Conservation (phyloP, 2,329 filamentous ascomycete species). For the Fusarium tuaranense region DNA sequence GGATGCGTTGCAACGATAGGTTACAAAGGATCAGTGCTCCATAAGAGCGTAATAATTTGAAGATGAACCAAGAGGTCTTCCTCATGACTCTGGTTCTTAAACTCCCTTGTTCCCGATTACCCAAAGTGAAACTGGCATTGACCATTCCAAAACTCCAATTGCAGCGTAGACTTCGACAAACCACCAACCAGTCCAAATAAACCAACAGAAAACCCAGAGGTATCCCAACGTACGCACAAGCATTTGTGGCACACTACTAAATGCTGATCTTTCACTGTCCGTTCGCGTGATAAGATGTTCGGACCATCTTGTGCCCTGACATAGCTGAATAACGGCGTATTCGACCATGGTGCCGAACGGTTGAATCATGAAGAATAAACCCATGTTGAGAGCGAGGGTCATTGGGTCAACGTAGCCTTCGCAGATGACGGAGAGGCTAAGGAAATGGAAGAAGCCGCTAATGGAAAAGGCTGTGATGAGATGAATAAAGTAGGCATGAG, state of each 20-base stretch:
- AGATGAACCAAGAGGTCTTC: not conserved
- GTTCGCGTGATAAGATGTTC: not conserved
- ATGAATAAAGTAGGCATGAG: constrained; percentile 12
- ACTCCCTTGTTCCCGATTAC: not conserved
- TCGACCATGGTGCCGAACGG: constrained; percentile 9
- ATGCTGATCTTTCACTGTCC: not conserved
- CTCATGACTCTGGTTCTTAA: not conserved
- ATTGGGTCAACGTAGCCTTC: not conserved
- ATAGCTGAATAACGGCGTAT: not conserved
- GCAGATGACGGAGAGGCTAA: constrained; percentile 20
- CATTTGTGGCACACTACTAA: not conserved
- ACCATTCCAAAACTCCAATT: constrained; percentile 19
- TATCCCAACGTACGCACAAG: not conserved
- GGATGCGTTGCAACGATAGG: not conserved
- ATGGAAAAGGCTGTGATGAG: constrained; percentile 20
- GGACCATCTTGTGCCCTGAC: not conserved
- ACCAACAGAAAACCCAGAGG: constrained; percentile 18
- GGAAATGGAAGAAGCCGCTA: constrained; percentile 23
- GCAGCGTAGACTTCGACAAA: constrained; percentile 17
- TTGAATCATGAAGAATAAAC: constrained; percentile 17
- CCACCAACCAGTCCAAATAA: constrained; percentile 23
- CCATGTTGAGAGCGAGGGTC: constrained; percentile 3
- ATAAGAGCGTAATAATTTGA: not conserved
- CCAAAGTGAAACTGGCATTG: constrained; percentile 18
- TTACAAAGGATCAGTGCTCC: not conserved